Evolutionary conservation across 768 basidiomycete genomes (phyloP).

Genomic region (Phlegmacium glaucopus): DNA sequence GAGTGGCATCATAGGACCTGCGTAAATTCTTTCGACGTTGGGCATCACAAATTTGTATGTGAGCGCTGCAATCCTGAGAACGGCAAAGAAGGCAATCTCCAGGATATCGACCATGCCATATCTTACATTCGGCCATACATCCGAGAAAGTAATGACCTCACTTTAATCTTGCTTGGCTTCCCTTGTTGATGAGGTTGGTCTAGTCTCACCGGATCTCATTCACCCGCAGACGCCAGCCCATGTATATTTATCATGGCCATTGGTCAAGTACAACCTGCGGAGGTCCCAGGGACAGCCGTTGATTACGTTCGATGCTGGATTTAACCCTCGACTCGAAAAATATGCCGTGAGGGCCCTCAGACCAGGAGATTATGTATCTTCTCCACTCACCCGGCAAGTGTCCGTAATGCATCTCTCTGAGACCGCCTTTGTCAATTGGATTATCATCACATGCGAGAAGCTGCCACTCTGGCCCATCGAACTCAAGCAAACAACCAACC

Average conservation of each 20-base stretch:
- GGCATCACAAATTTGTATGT: background rate
- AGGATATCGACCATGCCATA: too few species aligned
- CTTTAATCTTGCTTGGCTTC: background rate
- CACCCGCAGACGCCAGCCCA: slow-evolving; percentile 27
- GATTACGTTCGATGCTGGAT: slow-evolving; percentile 50
- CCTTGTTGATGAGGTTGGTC: too few species aligned
- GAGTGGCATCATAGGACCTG: background rate
- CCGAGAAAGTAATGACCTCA: slow-evolving; percentile 12
- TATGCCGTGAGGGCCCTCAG: slow-evolving; percentile 22
- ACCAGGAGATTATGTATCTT: slow-evolving; percentile 7
- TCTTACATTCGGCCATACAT: slow-evolving; percentile 28
- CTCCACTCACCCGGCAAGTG: slow-evolving; percentile 33
- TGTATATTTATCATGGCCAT: slow-evolving; percentile 35
- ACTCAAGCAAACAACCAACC: slow-evolving; percentile 39
- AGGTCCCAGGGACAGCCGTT: slow-evolving; percentile 28
- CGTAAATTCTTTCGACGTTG: background rate
- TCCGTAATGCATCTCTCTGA: slow-evolving; percentile 40
- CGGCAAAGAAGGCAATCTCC: too few species aligned
- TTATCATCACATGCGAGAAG: slow-evolving; percentile 42
- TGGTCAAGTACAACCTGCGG: slow-evolving; percentile 37
- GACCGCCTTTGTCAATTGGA: slow-evolving; percentile 41
- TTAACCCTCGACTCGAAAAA: slow-evolving; percentile 31
- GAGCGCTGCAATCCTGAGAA: background rate
- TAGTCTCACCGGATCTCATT: too few species aligned
- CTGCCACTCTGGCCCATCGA: slow-evolving; percentile 38